Conservation (phyloP, 31 red algal species). For the Odonthalia washingtoniensis region DNA sequence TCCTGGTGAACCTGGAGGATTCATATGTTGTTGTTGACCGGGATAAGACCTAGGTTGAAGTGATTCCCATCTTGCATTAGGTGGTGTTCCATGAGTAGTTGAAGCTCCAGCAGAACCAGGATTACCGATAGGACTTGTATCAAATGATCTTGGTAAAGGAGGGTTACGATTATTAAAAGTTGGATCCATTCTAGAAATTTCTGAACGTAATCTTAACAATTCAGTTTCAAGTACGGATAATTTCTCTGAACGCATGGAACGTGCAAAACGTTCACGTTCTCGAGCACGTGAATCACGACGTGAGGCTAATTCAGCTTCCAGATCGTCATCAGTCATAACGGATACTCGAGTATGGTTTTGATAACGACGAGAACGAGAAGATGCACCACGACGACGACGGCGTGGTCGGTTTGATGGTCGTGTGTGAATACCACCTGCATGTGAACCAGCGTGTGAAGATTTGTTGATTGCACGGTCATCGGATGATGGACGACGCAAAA, state of each 20-base stretch:
- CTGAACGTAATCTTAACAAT: conserved; percentile 52
- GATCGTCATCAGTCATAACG: conserved; percentile 64
- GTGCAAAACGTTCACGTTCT: conserved; percentile 69
- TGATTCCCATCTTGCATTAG: conserved; percentile 56
- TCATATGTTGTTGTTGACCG: neutral
- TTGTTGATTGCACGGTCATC: conserved; percentile 12
- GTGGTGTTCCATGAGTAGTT: conserved; percentile 72
- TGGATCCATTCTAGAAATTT: conserved; percentile 63
- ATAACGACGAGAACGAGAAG: conserved; percentile 34
- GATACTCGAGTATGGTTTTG: conserved; percentile 43
- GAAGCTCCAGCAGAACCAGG: conserved; percentile 11
- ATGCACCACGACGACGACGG: conserved; percentile 23
- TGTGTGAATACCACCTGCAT: neutral
- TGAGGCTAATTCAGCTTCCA: conserved; percentile 74
- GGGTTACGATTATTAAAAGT: too few relatives aligned
- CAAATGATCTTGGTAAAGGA: too few relatives aligned
- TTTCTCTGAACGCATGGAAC: conserved; percentile 64
- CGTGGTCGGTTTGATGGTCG: neutral
- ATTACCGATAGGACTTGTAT: conserved; percentile 1
- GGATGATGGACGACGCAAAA: neutral
- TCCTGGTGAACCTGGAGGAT: conserved; percentile 17
- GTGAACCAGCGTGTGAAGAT: too few relatives aligned
- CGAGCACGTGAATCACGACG: conserved; percentile 53
- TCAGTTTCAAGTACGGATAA: conserved; percentile 61
- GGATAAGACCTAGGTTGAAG: conserved; percentile 35